A percentile compares a stretch with the other conserved stretches of the same genome.
Evolutionary conservation across 495 filamentous ascomycete genomes (phyloP).

Genomic region (Aspergillus sparsus): DNA sequence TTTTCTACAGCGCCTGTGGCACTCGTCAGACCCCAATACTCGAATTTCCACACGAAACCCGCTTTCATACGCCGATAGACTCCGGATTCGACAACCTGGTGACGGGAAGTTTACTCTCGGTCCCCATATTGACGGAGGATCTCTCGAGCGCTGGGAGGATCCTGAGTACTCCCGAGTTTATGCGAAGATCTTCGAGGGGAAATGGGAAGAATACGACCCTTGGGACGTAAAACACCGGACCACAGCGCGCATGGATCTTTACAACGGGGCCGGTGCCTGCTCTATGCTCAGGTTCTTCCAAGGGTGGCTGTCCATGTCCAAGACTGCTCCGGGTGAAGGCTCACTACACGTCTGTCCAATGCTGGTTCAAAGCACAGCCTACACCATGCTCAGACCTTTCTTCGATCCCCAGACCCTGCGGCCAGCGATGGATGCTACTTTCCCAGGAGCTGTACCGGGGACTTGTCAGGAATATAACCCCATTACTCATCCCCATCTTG

Average conservation of each 20-base stretch:
- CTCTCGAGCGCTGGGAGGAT: constrained; percentile 84
- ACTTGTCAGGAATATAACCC: constrained; percentile 75
- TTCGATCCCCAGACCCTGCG: constrained; percentile 59
- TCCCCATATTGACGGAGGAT: constrained; percentile 83
- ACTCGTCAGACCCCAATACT: constrained; percentile 61
- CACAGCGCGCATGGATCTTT: constrained; percentile 69
- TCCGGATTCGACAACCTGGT: constrained; percentile 65
- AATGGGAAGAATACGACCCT: constrained; percentile 81
- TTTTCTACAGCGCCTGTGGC: constrained; percentile 74
- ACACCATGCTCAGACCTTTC: constrained; percentile 83
- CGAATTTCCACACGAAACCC: constrained; percentile 67
- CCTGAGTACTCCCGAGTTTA: constrained; percentile 78
- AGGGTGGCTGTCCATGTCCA: constrained; percentile 82
- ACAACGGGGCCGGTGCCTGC: constrained; percentile 80
- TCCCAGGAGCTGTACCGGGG: constrained; percentile 77
- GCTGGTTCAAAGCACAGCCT: constrained; percentile 70
- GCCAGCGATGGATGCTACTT: constrained; percentile 39
- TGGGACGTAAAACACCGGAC: constrained; percentile 75
- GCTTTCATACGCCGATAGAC: constrained; percentile 75
- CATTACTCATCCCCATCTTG: constrained; percentile 73
- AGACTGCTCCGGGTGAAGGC: constrained; percentile 69
- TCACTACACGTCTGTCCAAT: constrained; percentile 84
- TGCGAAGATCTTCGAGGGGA: constrained; percentile 66
- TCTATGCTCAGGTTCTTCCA: constrained; percentile 87
- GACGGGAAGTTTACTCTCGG: constrained; percentile 82